Conservation (phyloP, 169 alveolate species). For the Perkinsus olseni region DNA sequence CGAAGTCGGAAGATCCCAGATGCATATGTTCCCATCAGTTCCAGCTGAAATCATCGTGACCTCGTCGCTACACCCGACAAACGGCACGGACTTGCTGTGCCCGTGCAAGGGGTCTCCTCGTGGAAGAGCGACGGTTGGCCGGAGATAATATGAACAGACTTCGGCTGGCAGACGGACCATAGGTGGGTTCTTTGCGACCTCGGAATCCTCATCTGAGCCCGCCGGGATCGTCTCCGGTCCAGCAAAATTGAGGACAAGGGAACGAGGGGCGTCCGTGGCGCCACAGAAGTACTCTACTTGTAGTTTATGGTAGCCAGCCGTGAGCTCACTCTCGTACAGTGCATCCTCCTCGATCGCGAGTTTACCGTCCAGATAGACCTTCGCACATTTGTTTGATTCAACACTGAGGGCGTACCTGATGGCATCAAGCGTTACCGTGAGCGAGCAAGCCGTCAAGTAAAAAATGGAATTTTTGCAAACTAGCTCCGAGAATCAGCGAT, state of each 20-base stretch:
- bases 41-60: background rate
- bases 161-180: background rate
- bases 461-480: no score
- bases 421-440: no score
- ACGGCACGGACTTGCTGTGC: background rate
- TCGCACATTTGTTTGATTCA: conserved; percentile 18
- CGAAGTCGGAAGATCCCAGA: background rate
- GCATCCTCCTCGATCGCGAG: conserved; percentile 23
- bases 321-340: conserved; percentile 23
- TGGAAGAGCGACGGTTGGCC: background rate
- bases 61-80: background rate
- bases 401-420: background rate
- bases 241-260: conserved; percentile 22
- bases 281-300: conserved; percentile 33
- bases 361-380: conserved; percentile 26
- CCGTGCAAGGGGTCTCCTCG: background rate
- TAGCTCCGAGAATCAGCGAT: no score
- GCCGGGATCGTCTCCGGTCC: conserved; percentile 38
- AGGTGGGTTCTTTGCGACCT: conserved; percentile 13
- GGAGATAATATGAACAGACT: background rate
- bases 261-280: conserved; percentile 14
- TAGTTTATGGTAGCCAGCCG: conserved; percentile 28
- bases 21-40: background rate
- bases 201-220: conserved; percentile 20
- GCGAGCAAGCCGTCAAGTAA: no score